These are phyloP conservation scores for Nemania abortiva DNA, from an alignment of 2,329 filamentous ascomycete genomes.

Conservation along the genomic window DNA sequence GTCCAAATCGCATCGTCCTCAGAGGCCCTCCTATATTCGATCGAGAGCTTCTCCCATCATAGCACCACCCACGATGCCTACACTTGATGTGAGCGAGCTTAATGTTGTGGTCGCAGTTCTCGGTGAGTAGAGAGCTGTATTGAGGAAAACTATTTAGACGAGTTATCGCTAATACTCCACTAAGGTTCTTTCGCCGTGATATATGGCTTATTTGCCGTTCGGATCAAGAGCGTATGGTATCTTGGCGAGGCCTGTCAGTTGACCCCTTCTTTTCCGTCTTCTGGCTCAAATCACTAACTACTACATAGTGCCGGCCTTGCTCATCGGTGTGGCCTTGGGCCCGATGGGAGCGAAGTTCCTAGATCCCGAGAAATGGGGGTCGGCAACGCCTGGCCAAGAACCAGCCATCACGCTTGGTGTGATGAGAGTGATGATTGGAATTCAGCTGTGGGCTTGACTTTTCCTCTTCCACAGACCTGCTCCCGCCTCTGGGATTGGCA, in stretches of 20 bases:
- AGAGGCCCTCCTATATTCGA: conserved; percentile 9
- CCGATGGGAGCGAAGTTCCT: conserved; percentile 67
- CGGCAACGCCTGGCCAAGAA: conserved; percentile 50
- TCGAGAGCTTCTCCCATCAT: not conserved
- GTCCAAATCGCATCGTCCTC: not conserved
- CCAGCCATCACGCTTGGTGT: conserved; percentile 61
- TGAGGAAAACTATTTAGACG: not conserved
- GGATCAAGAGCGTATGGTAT: conserved; percentile 66
- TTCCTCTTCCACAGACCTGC: not conserved
- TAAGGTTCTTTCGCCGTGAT: conserved; percentile 61
- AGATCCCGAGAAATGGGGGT: conserved; percentile 57
- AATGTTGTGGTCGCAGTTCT: conserved; percentile 63
- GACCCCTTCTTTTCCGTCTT: not conserved
- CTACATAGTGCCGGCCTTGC: conserved; percentile 64
- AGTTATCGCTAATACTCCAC: conserved; percentile 16
- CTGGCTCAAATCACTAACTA: conserved; percentile 6
- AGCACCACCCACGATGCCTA: conserved; percentile 55
- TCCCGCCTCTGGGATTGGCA: too few relatives aligned
- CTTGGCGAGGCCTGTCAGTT: conserved; percentile 65
- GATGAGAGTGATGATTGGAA: conserved; percentile 70
- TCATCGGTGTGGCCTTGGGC: conserved; percentile 66
- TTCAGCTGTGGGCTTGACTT: conserved; percentile 61
- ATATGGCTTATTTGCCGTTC: conserved; percentile 64
- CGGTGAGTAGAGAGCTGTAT: conserved; percentile 50
- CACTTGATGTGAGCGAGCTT: conserved; percentile 63